Conservation (phyloP, 2,329 filamentous ascomycete genomes). For the Coniochaeta hoffmannii region DNA sequence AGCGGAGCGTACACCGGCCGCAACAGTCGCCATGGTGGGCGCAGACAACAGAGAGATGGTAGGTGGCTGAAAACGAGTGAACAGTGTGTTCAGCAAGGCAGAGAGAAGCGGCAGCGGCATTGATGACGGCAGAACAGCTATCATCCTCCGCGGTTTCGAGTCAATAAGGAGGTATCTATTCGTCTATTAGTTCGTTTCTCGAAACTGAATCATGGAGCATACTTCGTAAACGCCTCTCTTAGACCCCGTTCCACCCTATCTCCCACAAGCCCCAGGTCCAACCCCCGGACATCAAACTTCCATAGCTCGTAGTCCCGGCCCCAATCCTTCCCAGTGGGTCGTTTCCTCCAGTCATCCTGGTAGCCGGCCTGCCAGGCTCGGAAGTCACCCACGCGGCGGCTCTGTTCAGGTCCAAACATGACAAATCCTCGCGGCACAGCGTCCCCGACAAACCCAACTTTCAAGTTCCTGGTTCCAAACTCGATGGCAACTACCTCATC, state of each 20-base stretch:
- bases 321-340: slow-evolving; percentile 46
- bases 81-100: slow-evolving; percentile 67
- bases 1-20: slow-evolving; percentile 78
- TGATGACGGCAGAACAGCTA: slow-evolving; percentile 69
- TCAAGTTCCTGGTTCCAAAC: slow-evolving; percentile 69
- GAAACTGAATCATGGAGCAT: slow-evolving; percentile 20
- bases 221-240: slow-evolving; percentile 76
- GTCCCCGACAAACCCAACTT: slow-evolving; percentile 83
- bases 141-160: slow-evolving; percentile 65
- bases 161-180: slow-evolving; percentile 59
- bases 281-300: slow-evolving; percentile 61
- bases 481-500: slow-evolving; percentile 83
- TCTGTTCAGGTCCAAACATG: slow-evolving; percentile 66
- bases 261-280: slow-evolving; percentile 72
- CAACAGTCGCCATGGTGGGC: slow-evolving; percentile 65
- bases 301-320: slow-evolving; percentile 67
- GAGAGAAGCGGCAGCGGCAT: slow-evolving; percentile 74
- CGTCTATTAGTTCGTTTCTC: not conserved
- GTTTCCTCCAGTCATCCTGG: slow-evolving; percentile 37
- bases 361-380: slow-evolving; percentile 57
- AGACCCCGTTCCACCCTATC: slow-evolving; percentile 82
- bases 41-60: slow-evolving; percentile 74
- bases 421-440: slow-evolving; percentile 63
- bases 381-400: slow-evolving; percentile 75
- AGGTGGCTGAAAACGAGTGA: slow-evolving; percentile 72